Conservation (phyloP, 768 basidiomycete species). For the Termitomyces sp. region DNA sequence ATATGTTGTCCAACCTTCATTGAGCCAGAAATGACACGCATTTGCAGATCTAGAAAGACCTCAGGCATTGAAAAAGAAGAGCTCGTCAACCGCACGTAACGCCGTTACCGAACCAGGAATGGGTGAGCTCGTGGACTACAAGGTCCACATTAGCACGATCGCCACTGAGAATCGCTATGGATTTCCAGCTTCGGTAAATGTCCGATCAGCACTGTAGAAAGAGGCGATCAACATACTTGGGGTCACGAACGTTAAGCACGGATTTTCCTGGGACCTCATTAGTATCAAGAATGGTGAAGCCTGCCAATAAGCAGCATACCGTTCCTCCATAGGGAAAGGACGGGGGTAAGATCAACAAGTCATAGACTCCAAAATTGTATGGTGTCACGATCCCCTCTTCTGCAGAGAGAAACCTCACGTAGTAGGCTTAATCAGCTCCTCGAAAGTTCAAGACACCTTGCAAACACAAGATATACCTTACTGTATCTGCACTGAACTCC, state of each 20-base stretch:
- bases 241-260: slow-evolving; percentile 82
- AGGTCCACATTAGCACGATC: slow-evolving; percentile 87
- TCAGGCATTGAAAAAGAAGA: background rate
- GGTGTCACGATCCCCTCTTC: slow-evolving; percentile 72
- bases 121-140: slow-evolving; percentile 80
- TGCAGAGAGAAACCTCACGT: slow-evolving; percentile 60
- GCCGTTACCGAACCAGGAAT: slow-evolving; percentile 90
- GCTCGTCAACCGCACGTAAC: slow-evolving; percentile 50
- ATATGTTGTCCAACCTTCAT: slow-evolving; percentile 93
- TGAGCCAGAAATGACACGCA: slow-evolving; percentile 82
- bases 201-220: background rate
- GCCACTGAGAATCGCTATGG: slow-evolving; percentile 72
- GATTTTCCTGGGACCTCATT: slow-evolving; percentile 67
- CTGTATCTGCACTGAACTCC: slow-evolving; percentile 88
- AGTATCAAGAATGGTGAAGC: background rate
- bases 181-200: slow-evolving; percentile 1
- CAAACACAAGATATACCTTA: slow-evolving; percentile 39
- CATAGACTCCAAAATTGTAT: slow-evolving; percentile 86
- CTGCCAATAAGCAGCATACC: slow-evolving; percentile 39
- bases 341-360: slow-evolving; percentile 82
- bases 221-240: slow-evolving; percentile 57
- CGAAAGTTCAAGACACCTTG: background rate
- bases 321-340: slow-evolving; percentile 93
- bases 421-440: background rate
- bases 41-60: slow-evolving; percentile 50